Evolutionary conservation across 2,329 filamentous ascomycete genomes (phyloP), one percentile per base, ranked within the genome.

Genomic region (Aspergillus unguis): DNA sequence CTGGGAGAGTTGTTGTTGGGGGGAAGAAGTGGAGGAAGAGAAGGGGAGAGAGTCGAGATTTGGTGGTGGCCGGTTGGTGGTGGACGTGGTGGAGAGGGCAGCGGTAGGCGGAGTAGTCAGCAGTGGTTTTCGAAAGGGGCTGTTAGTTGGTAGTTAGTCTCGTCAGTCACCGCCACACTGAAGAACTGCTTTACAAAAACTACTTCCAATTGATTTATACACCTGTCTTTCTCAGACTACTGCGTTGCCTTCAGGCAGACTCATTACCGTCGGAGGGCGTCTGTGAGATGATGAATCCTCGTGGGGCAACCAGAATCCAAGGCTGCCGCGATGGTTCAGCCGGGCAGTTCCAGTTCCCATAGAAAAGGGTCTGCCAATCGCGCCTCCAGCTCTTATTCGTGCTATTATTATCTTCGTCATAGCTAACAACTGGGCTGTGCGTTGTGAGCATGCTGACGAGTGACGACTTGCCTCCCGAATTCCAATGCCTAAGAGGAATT

Each of bases 281-380:
- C 52, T 52, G 35, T 38, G 48, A 44, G 37, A 48, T 36, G 52
- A 61, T 61, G 59, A 58, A 59, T 59, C 58, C 59, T 60, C 59
- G 59, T 62, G 59, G 59, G 59, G 59, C 59, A 56, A 45, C 45
- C 49, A 40, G 36, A 42, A 57, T 54, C 48, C 55, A 52, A 51
- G 55, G 52, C 53, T 53, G 50, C 42, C 26, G 49, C 35, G 44
- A 53, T 58, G 56, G 58, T 53, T 60, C 52, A 57, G 52, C 54
- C 53, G 53, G 40, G 31, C 40, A 25, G 44, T 51, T 52, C 59
- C 59, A 58, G 37, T 51, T 52, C 28, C 57, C 59, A 58, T 33
- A 54, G 54, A 58, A 55, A 45, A 58, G 52, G 54, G 48, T 55
- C 48, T 35, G 28, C 44, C 48, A 17, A 27, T 36, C 25, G 29